A percentile compares a stretch with the other conserved stretches of the same genome.
phyloP scores from a whole-genome alignment of 2,329 filamentous ascomycete genomes.

The Didymosphaeria variabile region DNA sequence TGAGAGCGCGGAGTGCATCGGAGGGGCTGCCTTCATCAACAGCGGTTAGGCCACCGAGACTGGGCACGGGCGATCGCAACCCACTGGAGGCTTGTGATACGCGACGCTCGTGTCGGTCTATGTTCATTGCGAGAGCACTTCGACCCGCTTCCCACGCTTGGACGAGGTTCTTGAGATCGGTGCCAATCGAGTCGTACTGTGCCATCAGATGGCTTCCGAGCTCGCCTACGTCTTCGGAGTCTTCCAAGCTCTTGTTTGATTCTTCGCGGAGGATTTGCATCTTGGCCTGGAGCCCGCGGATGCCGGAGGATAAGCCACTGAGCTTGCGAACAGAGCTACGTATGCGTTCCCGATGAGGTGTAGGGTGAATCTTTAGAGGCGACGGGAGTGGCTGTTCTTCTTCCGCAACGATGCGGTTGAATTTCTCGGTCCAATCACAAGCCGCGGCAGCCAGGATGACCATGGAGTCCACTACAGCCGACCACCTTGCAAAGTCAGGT shows the following conservation, averaged over 20 bases:
- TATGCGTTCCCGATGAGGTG: conserved; percentile 82
- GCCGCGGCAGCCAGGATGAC: conserved; percentile 70
- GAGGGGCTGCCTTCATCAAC: conserved; percentile 64
- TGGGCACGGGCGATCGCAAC: conserved; percentile 57
- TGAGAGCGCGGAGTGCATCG: conserved; percentile 80
- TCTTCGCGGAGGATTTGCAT: conserved; percentile 91
- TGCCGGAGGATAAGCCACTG: conserved; percentile 86
- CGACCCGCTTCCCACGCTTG: conserved; percentile 70
- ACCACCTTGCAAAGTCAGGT: conserved; percentile 81
- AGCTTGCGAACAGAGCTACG: conserved; percentile 88
- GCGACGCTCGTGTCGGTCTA: conserved; percentile 77
- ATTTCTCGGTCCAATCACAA: conserved; percentile 67
- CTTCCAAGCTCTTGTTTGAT: conserved; percentile 80
- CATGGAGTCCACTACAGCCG: conserved; percentile 78
- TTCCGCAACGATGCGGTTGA: conserved; percentile 76
- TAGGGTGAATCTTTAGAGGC: conserved; percentile 67
- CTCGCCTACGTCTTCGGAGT: conserved; percentile 73
- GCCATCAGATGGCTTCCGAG: conserved; percentile 80
- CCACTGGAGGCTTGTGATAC: conserved; percentile 63
- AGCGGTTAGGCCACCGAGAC: conserved; percentile 71
- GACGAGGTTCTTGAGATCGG: conserved; percentile 73
- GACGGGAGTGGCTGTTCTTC: conserved; percentile 71
- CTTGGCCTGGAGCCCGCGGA: conserved; percentile 92
- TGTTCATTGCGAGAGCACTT: conserved; percentile 79
- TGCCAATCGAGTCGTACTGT: conserved; percentile 94